Conservation (phyloP, 495 filamentous ascomycete species). For the Penicillium bovifimosum region DNA sequence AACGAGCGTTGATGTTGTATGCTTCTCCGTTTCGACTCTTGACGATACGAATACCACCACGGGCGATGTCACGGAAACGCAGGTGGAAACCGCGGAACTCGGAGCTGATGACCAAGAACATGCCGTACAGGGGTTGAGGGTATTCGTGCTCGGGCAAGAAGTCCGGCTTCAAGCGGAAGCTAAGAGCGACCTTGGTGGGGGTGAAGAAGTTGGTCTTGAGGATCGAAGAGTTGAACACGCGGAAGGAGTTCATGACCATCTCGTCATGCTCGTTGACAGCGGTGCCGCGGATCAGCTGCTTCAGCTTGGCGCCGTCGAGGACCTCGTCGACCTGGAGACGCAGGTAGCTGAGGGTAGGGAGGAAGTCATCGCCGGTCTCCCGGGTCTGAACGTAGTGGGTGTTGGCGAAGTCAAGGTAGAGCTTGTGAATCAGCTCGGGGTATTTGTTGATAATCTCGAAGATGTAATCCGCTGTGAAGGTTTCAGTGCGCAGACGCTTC, state of each 20-base stretch:
- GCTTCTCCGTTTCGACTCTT: constrained; percentile 93
- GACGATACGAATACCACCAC: constrained; percentile 96
- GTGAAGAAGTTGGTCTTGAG: constrained; percentile 99
- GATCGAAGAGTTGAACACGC: constrained; percentile 82
- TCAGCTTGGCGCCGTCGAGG: constrained; percentile 70
- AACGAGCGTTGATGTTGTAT: constrained; percentile 92
- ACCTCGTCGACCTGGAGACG: constrained; percentile 68
- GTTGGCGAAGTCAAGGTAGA: constrained; percentile 89
- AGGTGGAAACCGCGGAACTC: constrained; percentile 97
- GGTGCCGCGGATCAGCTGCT: constrained; percentile 72
- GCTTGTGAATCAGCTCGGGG: constrained; percentile 76
- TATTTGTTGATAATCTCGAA: constrained; percentile 93
- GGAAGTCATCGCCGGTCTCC: constrained; percentile 66
- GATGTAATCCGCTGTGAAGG: constrained; percentile 96
- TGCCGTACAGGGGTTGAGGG: constrained; percentile 87
- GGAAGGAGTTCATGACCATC: constrained; percentile 97
- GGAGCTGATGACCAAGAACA: constrained; percentile 96
- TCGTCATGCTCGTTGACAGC: constrained; percentile 91
- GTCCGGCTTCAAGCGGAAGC: constrained; percentile 84
- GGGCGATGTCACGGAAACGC: constrained; percentile 93
- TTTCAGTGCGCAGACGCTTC: constrained; percentile 89
- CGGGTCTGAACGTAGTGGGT: constrained; percentile 84
- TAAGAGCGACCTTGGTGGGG: constrained; percentile 94
- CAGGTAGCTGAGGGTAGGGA: constrained; percentile 75
- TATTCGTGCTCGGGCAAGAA: constrained; percentile 93